Evolutionary conservation across 2,329 filamentous ascomycete genomes (phyloP).

Genomic region (Setomelanomma holmii): DNA sequence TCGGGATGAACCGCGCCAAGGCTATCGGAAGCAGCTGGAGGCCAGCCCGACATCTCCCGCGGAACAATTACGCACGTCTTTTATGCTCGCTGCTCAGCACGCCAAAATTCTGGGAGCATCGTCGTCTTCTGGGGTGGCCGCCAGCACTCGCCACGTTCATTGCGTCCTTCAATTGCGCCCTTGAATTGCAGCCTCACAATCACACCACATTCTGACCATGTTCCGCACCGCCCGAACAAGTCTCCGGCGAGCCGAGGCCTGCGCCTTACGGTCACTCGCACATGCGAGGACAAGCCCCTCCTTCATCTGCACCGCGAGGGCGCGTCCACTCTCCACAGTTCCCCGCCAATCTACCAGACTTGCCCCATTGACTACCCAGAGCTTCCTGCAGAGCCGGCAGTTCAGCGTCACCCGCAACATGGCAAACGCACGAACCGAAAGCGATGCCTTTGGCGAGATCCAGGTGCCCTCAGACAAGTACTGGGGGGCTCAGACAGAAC

Average conservation of each 20-base stretch:
- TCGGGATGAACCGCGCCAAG: background rate
- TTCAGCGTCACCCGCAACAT: slow-evolving; percentile 46
- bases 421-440: slow-evolving; percentile 77
- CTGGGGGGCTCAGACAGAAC: slow-evolving; percentile 98
- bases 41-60: slow-evolving; percentile 7
- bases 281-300: slow-evolving; percentile 46
- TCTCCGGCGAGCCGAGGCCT: slow-evolving; percentile 46
- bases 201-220: slow-evolving; percentile 27
- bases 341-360: slow-evolving; percentile 23
- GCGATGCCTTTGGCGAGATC: slow-evolving; percentile 97
- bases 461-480: slow-evolving; percentile 92
- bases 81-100: slow-evolving; percentile 10
- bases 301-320: slow-evolving; percentile 24
- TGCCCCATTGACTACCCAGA: slow-evolving; percentile 27
- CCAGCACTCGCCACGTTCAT: slow-evolving; percentile 6
- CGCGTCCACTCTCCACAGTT: slow-evolving; percentile 38
- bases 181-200: slow-evolving; percentile 5
- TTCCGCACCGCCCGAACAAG: slow-evolving; percentile 42
- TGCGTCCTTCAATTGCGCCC: slow-evolving; percentile 13
- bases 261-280: slow-evolving; percentile 41
- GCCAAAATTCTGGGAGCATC: slow-evolving; percentile 2
- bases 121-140: slow-evolving; percentile 1
- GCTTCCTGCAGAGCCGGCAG: slow-evolving; percentile 31
- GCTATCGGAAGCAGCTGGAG: background rate
- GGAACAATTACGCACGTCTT: slow-evolving; percentile 1